Conservation (phyloP, 306 rosid genomes). For the Neltuma alba region DNA sequence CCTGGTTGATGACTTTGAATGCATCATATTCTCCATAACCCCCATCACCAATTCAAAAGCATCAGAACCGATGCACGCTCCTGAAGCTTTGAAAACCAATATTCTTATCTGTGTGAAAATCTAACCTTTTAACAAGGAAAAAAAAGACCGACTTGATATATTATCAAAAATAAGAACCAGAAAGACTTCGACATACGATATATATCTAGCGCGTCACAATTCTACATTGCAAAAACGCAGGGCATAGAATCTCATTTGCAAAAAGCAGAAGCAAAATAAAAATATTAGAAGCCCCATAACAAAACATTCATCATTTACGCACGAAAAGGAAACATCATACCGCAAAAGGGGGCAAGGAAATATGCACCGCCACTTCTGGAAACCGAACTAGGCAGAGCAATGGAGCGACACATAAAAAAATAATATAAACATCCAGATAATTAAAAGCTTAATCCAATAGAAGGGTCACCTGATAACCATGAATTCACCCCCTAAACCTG, state of each 20-base stretch:
- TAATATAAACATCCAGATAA: background rate
- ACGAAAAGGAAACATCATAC: background rate
- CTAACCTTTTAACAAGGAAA: background rate
- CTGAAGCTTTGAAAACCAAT: constrained; percentile 19
- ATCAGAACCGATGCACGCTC: constrained; percentile 3
- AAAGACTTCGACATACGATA: background rate
- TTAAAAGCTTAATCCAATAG: background rate
- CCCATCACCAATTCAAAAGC: constrained; percentile 39
- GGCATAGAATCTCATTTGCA: background rate
- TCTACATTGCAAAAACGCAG: background rate
- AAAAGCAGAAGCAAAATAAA: background rate
- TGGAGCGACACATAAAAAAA: background rate
- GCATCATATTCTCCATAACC: constrained; percentile 41
- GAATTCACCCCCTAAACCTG: background rate
- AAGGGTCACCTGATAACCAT: background rate
- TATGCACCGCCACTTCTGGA: background rate
- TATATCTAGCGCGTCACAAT: background rate
- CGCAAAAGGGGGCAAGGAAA: background rate
- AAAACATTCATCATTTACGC: background rate
- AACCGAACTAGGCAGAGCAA: background rate
- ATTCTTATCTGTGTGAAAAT: background rate
- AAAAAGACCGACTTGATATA: background rate
- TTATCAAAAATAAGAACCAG: background rate
- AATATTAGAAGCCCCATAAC: background rate
- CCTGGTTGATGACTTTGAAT: constrained; percentile 37